phyloP scores from a whole-genome alignment of 2,329 filamentous ascomycete species.

The Lasiodiplodia sp. region DNA sequence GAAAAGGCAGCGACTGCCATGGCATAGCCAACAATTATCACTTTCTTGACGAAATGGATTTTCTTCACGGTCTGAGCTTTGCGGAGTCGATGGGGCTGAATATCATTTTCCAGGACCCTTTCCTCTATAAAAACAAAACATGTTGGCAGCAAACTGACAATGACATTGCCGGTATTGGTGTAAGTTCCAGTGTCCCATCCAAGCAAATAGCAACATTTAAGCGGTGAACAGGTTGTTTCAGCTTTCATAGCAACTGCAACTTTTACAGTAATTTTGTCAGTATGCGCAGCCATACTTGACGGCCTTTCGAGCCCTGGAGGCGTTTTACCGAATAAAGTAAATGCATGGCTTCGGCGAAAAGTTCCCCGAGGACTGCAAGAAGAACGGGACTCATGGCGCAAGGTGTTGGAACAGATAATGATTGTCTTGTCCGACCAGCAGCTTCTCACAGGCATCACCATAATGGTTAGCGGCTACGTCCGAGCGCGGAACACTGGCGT shows the following conservation, averaged over 20 bases:
- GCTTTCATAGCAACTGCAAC: not conserved
- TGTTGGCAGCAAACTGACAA: not conserved
- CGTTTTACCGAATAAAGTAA: not conserved
- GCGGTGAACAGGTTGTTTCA: conserved; percentile 17
- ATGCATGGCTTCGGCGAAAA: conserved; percentile 35
- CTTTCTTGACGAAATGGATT: too few relatives aligned
- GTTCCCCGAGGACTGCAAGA: conserved; percentile 39
- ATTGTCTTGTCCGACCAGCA: conserved; percentile 44
- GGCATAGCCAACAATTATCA: too few relatives aligned
- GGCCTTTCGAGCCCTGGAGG: not conserved
- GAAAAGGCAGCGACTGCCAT: too few relatives aligned
- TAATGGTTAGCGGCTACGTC: conserved; percentile 41
- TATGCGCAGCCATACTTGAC: conserved; percentile 10
- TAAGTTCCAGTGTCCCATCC: not conserved
- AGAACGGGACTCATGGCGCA: conserved; percentile 28
- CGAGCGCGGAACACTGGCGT: not conserved
- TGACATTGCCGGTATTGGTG: not conserved
- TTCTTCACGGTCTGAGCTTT: too few relatives aligned
- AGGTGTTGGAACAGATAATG: conserved; percentile 41
- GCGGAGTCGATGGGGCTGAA: not conserved
- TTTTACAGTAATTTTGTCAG: not conserved
- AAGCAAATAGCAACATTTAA: not conserved
- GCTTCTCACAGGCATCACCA: conserved; percentile 42
- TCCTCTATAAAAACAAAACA: not conserved
- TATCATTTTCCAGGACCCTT: not conserved